These are phyloP conservation scores for Geotrichum fermentans DNA, from an alignment of 1,139 yeast species.

Conservation along the genomic window DNA sequence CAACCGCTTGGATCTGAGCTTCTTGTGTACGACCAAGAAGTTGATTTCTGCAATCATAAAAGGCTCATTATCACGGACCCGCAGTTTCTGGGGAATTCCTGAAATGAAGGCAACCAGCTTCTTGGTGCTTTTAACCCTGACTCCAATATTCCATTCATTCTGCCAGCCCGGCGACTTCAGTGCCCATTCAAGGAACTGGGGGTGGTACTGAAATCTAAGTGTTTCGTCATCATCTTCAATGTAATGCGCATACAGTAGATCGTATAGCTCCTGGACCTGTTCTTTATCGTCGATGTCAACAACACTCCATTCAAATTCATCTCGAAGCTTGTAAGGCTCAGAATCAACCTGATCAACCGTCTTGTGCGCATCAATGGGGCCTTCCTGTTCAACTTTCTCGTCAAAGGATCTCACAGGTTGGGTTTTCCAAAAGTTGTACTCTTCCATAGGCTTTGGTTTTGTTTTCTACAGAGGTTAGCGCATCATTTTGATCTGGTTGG, in stretches of 20 bases:
- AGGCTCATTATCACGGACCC: slow-evolving; percentile 50
- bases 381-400: slow-evolving; percentile 58
- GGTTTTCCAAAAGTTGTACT: slow-evolving; percentile 95
- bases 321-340: slow-evolving; percentile 63
- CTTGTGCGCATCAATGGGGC: slow-evolving; percentile 72
- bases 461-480: slow-evolving; percentile 6
- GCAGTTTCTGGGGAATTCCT: slow-evolving; percentile 74
- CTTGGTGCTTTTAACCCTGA: slow-evolving; percentile 69
- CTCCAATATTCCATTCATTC: slow-evolving; percentile 89
- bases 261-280: slow-evolving; percentile 70
- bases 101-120: slow-evolving; percentile 88
- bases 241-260: slow-evolving; percentile 77
- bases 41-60: slow-evolving; percentile 82
- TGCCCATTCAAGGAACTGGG: slow-evolving; percentile 87
- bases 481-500: neutral
- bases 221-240: slow-evolving; percentile 93
- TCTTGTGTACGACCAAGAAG: slow-evolving; percentile 90
- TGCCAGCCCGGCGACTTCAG: slow-evolving; percentile 91
- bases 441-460: slow-evolving; percentile 63
- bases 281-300: slow-evolving; percentile 57
- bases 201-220: slow-evolving; percentile 84
- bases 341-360: slow-evolving; percentile 67
- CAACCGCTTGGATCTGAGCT: slow-evolving; percentile 84
- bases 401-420: slow-evolving; percentile 84
- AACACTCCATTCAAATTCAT: slow-evolving; percentile 84